These are phyloP conservation scores for Pseudoperonospora humuli DNA, from an alignment of 352 stramenopile genomes.

Conservation along the genomic window DNA sequence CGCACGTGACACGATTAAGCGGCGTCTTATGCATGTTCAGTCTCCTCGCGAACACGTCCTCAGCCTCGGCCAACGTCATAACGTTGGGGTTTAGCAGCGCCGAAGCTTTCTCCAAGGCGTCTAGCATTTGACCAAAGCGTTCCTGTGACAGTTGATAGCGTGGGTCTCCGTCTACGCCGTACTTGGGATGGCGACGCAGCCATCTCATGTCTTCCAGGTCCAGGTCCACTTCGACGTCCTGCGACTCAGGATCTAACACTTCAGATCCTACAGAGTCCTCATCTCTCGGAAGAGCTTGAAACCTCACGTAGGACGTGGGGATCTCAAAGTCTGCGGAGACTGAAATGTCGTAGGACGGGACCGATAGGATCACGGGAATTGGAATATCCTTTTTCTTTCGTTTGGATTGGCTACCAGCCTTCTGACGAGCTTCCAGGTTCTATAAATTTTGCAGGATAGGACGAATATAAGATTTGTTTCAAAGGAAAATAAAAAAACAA, in stretches of 20 bases:
- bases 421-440: conserved; percentile 56
- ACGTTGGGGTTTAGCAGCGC: conserved; percentile 73
- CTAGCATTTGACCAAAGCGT: conserved; percentile 74
- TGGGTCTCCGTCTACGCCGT: conserved; percentile 71
- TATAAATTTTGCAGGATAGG: conserved; percentile 15
- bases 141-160: conserved; percentile 67
- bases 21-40: conserved; percentile 59
- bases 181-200: conserved; percentile 75
- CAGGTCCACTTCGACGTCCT: conserved; percentile 68
- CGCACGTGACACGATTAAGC: conserved; percentile 60
- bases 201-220: conserved; percentile 85
- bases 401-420: conserved; percentile 25
- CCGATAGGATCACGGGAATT: conserved; percentile 70
- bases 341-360: conserved; percentile 57
- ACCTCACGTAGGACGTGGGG: conserved; percentile 76
- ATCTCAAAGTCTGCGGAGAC: conserved; percentile 63
- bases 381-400: conserved; percentile 85
- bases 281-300: conserved; percentile 51
- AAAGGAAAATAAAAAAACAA: conserved; percentile 2
- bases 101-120: conserved; percentile 80
- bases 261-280: conserved; percentile 17
- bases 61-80: conserved; percentile 60
- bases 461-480: conserved; percentile 1
- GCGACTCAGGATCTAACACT: conserved; percentile 19
- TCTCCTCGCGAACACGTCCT: conserved; percentile 66